phyloP scores from a whole-genome alignment of 345 rosid species.

The Isatis tinctoria region DNA sequence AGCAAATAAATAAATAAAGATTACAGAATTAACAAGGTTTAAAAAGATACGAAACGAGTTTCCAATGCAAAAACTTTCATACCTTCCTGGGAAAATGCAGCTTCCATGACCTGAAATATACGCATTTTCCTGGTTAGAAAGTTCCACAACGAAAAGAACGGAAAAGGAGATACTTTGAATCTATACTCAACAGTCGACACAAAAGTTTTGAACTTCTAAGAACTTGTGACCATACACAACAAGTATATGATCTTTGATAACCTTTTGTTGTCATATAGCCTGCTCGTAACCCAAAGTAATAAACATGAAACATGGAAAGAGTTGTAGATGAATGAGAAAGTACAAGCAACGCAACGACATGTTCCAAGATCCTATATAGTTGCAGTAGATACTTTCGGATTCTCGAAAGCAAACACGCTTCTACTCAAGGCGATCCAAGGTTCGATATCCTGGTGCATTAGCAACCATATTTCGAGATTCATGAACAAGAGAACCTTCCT shows the following conservation, averaged over 20 bases:
- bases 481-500: background rate
- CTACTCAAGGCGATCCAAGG: background rate
- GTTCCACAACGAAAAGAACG: background rate
- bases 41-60: background rate
- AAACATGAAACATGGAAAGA: background rate
- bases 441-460: background rate
- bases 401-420: background rate
- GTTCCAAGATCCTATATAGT: background rate
- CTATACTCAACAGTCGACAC: background rate
- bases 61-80: slow-evolving; percentile 6
- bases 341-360: background rate
- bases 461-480: background rate
- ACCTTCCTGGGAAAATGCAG: slow-evolving; percentile 98
- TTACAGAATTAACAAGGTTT: background rate
- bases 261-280: background rate
- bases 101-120: slow-evolving; percentile 70
- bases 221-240: background rate
- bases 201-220: background rate
- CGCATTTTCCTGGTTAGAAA: background rate
- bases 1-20: background rate
- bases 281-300: background rate
- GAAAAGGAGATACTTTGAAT: background rate
- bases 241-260: background rate
- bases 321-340: background rate
- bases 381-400: background rate